These are phyloP conservation scores for Aspergillus sp. DNA, from an alignment of 2,329 filamentous ascomycete species.

Conservation along the genomic window DNA sequence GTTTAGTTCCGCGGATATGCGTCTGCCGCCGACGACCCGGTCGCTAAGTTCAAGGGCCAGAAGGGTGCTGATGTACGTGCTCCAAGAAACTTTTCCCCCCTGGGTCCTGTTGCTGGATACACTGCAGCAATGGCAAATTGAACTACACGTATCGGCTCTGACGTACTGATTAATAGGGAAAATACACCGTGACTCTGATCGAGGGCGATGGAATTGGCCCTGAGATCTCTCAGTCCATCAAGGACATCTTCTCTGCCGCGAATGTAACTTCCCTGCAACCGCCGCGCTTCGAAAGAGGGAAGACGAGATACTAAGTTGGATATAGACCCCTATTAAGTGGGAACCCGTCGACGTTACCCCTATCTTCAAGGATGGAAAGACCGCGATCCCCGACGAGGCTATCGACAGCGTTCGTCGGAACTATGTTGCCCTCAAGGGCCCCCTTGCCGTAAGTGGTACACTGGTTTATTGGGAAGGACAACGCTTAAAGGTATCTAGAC, in stretches of 20 bases:
- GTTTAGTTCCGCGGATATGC: conserved; percentile 53
- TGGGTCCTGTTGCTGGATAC: conserved; percentile 4
- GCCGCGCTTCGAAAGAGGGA: conserved; percentile 1
- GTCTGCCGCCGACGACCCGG: conserved; percentile 50
- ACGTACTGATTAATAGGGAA: conserved; percentile 61
- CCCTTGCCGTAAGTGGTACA: conserved; percentile 66
- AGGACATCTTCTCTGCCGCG: conserved; percentile 95
- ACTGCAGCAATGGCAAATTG: too few relatives aligned
- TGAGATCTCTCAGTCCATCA: conserved; percentile 94
- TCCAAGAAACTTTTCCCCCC: conserved; percentile 6
- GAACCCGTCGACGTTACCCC: conserved; percentile 95
- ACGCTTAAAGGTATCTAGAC: conserved; percentile 49
- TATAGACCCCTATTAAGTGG: conserved; percentile 83
- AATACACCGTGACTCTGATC: conserved; percentile 92
- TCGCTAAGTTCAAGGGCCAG: conserved; percentile 87
- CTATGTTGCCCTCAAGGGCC: conserved; percentile 96
- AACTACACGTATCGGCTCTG: too few relatives aligned
- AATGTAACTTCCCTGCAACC: conserved; percentile 49
- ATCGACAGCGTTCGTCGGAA: conserved; percentile 91
- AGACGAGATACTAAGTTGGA: conserved; percentile 21
- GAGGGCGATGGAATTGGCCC: conserved; percentile 98
- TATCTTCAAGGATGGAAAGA: conserved; percentile 87
- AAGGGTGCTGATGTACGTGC: conserved; percentile 75
- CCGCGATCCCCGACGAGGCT: conserved; percentile 82
- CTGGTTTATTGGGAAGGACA: background rate